Percentiles rank a stretch among this genome's conserved stretches.
Evolutionary conservation across 371 early-diverging fungal genomes (phyloP).

Genomic region (Zopfochytrium polystomum): DNA sequence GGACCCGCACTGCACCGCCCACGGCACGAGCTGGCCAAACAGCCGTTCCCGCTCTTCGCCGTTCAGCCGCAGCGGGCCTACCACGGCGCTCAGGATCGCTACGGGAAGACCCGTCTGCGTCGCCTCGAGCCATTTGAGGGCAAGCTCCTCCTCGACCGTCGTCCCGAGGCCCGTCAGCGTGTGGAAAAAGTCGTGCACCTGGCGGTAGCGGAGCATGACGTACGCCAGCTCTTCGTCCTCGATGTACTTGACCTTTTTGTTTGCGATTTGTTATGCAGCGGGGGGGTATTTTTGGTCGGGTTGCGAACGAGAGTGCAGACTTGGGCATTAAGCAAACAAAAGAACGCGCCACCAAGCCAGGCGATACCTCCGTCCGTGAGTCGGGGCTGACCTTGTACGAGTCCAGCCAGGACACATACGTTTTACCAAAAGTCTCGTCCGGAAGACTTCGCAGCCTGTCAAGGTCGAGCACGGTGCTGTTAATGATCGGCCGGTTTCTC

Average conservation of each 20-base stretch:
- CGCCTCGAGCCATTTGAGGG: slow-evolving; percentile 92
- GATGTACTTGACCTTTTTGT: slow-evolving; percentile 81
- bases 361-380: slow-evolving; percentile 69
- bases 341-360: slow-evolving; percentile 6
- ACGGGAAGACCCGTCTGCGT: slow-evolving; percentile 86
- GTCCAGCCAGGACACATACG: slow-evolving; percentile 78
- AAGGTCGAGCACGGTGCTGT: slow-evolving; percentile 35
- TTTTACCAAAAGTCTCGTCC: slow-evolving; percentile 78
- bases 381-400: slow-evolving; percentile 78
- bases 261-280: too few species aligned
- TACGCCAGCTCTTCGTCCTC: slow-evolving; percentile 89
- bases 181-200: slow-evolving; percentile 94
- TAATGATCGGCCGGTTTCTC: slow-evolving; percentile 73
- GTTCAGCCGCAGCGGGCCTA: slow-evolving; percentile 75
- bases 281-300: too few species aligned
- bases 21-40: slow-evolving; percentile 73
- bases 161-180: slow-evolving; percentile 79
- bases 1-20: slow-evolving; percentile 86
- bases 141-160: slow-evolving; percentile 88
- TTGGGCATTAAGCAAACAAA: background rate
- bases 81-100: slow-evolving; percentile 70
- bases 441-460: slow-evolving; percentile 40
- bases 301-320: background rate
- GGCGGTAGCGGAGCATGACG: slow-evolving; percentile 88
- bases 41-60: slow-evolving; percentile 61